Percentiles rank a stretch among this genome's conserved stretches.
Conservation (phyloP, 768 basidiomycete genomes). For the Tricholoma hemisulphureum region DNA sequence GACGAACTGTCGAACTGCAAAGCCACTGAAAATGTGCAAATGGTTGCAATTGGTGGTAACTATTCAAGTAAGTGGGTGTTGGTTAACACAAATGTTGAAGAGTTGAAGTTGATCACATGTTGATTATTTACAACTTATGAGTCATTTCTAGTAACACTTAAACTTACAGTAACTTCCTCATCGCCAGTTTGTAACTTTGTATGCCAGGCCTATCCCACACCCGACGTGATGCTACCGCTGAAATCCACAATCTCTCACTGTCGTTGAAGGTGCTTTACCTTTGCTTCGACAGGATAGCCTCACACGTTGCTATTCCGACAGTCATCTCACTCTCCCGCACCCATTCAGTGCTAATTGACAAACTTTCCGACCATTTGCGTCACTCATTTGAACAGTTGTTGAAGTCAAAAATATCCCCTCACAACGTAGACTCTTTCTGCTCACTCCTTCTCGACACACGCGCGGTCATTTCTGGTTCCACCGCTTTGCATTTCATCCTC, state of each 20-base stretch:
- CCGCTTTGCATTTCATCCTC: slow-evolving; percentile 12
- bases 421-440: slow-evolving; percentile 5
- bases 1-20: too few species aligned
- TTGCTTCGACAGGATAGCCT: slow-evolving; percentile 9
- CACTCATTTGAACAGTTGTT: slow-evolving; percentile 10
- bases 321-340: slow-evolving; percentile 10
- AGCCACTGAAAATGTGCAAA: too few species aligned
- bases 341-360: slow-evolving; percentile 2
- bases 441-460: slow-evolving; percentile 12
- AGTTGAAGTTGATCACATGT: too few species aligned
- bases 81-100: too few species aligned
- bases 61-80: too few species aligned
- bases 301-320: slow-evolving; percentile 2
- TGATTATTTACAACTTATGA: too few species aligned
- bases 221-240: neutral
- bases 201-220: neutral
- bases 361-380: slow-evolving; percentile 6
- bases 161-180: too few species aligned
- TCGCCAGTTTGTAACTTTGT: neutral
- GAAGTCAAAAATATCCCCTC: slow-evolving; percentile 6
- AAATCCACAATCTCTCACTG: neutral
- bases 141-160: too few species aligned
- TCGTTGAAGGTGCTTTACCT: slow-evolving; percentile 7
- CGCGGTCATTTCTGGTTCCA: slow-evolving; percentile 12
- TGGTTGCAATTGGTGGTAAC: too few species aligned